phyloP scores from a whole-genome alignment of 2,329 filamentous ascomycete species.

The Aspergillus niger region DNA sequence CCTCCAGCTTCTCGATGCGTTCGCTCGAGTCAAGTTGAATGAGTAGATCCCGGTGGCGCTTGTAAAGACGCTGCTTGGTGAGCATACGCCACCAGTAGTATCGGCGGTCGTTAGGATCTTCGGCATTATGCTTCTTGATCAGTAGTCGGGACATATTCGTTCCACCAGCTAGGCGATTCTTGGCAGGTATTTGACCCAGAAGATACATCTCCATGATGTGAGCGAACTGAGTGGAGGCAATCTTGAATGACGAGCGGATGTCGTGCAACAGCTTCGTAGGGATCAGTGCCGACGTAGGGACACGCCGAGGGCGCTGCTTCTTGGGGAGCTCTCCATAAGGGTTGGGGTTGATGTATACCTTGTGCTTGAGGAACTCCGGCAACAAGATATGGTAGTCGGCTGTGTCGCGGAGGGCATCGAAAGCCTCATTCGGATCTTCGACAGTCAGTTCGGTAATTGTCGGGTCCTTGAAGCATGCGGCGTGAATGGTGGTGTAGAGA shows the following conservation, averaged over 20 bases:
- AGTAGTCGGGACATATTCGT: slow-evolving; percentile 55
- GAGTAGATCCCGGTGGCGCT: slow-evolving; percentile 61
- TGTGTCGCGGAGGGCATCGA: slow-evolving; percentile 65
- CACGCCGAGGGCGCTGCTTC: slow-evolving; percentile 40
- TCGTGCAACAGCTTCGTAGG: slow-evolving; percentile 52
- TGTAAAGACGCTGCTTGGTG: slow-evolving; percentile 63
- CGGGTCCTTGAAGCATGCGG: slow-evolving; percentile 64
- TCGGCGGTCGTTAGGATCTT: slow-evolving; percentile 57
- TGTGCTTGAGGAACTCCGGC: slow-evolving; percentile 51
- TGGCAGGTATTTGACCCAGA: slow-evolving; percentile 56
- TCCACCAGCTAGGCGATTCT: slow-evolving; percentile 50
- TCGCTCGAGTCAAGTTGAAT: slow-evolving; percentile 61
- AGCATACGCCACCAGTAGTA: slow-evolving; percentile 69
- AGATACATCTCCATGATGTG: slow-evolving; percentile 65
- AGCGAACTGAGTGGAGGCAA: slow-evolving; percentile 63
- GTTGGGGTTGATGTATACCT: slow-evolving; percentile 52
- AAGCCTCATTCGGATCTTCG: slow-evolving; percentile 81
- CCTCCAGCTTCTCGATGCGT: slow-evolving; percentile 61
- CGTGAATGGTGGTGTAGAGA: slow-evolving; percentile 80
- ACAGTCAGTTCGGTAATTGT: slow-evolving; percentile 83
- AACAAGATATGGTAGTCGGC: slow-evolving; percentile 61
- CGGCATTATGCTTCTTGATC: slow-evolving; percentile 48
- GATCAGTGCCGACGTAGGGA: slow-evolving; percentile 57
- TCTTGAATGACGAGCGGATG: slow-evolving; percentile 58
- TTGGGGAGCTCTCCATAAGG: slow-evolving; percentile 37